Base-by-base conservation (phyloP, 2,329 filamentous ascomycete genomes). In the Teratosphaeria zuluensis region DNA sequence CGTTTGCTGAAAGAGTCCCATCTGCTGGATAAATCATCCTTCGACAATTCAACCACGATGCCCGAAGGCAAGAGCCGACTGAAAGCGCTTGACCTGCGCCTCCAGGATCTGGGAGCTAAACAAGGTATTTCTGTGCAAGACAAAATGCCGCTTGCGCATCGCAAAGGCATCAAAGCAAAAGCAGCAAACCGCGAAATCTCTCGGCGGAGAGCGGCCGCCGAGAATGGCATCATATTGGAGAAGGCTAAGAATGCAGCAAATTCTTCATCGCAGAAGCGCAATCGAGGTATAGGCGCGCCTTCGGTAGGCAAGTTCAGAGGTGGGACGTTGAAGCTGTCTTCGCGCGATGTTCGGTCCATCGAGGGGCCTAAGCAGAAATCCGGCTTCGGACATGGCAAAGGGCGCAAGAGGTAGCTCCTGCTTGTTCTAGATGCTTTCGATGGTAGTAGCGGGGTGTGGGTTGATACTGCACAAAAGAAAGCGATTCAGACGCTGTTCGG, bases 141-240 rank as follows among this genome's bases (percentile, higher is more conserved):
- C 59, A 92, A 87, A 66, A 96, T 97, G 90, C 92, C 94, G 19
- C 88, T 95, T 81, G 77, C 84, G 51, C 87, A 92, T 70, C 83
- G 91, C 60, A 90, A 88, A 74, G 92, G 92, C n/a, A 96, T 97
- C 61, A 77, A 78, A 16, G 81, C 82, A 1, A 90, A 91, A 56
- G 82, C 83, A 24, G 77, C 72, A 1, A 74, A 78, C 31, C 84
- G 83, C 60, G 92, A 96, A 72, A 76, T 81, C 12, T 88, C 82
- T 76, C 78, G 92, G 56, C 79, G 92, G 42, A 80, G 78, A 48
- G 90, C 96, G 72, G 94, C 94, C 1, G 84, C 81, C 69, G 92
- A 97, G 78, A 95, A 92, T 67, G 94, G 92, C 5, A 86, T 97
- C 66, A 85, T 97, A 54, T 77, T 97, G 35, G 94, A 97, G 78